Percentiles rank a stretch among this genome's conserved stretches.
Conservation (phyloP, 306 rosid species). For the Quercus agrifolia region DNA sequence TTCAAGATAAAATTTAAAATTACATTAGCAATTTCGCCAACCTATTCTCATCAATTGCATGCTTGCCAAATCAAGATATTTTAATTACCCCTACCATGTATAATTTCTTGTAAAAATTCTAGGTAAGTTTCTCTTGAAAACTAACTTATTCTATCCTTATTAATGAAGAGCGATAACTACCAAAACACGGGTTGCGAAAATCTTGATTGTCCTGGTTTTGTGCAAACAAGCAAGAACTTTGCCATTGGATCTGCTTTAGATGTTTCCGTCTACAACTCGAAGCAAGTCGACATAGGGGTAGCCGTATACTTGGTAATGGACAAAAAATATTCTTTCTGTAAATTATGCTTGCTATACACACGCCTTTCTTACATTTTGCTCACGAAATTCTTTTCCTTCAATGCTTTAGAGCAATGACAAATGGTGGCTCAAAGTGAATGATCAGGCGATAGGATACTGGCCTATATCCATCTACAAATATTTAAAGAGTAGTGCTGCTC, state of each 20-base stretch:
- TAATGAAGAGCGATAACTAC: background rate
- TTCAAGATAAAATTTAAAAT: background rate
- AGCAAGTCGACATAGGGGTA: no score
- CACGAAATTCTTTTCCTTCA: background rate
- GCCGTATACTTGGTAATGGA: no score
- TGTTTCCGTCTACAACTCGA: no score
- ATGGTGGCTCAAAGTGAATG: slow-evolving; percentile 21
- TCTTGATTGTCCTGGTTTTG: background rate
- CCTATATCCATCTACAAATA: slow-evolving; percentile 8
- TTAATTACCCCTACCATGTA: no score
- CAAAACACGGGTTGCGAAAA: background rate
- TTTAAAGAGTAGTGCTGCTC: background rate
- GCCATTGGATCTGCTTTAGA: background rate
- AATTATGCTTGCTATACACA: background rate
- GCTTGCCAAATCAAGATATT: no score
- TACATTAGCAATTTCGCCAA: no score
- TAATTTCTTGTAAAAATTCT: no score
- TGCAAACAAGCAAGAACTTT: background rate
- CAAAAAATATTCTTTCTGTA: background rate
- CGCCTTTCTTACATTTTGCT: background rate
- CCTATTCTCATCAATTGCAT: no score
- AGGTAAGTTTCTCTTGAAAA: no score
- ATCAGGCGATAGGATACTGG: slow-evolving; percentile 26
- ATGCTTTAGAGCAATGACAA: background rate
- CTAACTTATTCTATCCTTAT: background rate